Percentiles rank a stretch among this genome's conserved stretches.
These are phyloP conservation scores for Fusarium fujikuroi DNA, from an alignment of 2,329 filamentous ascomycete species.

Conservation along the genomic window DNA sequence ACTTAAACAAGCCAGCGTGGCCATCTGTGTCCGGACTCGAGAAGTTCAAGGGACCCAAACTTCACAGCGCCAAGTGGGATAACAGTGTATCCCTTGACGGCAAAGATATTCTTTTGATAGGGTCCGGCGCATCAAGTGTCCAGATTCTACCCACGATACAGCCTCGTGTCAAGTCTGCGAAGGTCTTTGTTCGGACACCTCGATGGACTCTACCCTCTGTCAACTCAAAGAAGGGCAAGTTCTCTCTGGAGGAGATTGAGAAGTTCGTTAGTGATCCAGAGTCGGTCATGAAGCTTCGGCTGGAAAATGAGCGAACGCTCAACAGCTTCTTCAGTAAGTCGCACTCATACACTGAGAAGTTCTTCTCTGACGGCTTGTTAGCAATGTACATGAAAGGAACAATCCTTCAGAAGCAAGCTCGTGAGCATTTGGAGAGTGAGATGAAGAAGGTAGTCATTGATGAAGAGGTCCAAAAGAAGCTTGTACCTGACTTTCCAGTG, in stretches of 20 bases:
- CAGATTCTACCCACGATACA: constrained; percentile 17
- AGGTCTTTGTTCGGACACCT: constrained; percentile 17
- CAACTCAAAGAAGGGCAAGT: constrained; percentile 2
- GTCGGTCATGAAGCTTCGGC: background rate
- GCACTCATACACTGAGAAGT: accelerated
- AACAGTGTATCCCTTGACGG: background rate
- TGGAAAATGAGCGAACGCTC: constrained; percentile 5
- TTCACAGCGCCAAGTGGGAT: constrained; percentile 17
- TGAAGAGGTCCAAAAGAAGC: background rate
- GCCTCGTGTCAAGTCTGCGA: background rate
- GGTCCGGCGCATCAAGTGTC: constrained; percentile 11
- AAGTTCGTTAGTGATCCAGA: background rate
- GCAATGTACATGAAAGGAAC: constrained; percentile 26
- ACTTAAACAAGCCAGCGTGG: constrained; percentile 16
- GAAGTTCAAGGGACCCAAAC: background rate
- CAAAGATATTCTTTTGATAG: constrained; percentile 11
- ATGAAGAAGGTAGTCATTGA: constrained; percentile 10
- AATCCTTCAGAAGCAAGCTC: constrained; percentile 2
- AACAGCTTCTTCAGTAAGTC: constrained; percentile 21
- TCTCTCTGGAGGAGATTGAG: background rate
- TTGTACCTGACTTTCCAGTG: constrained; percentile 11
- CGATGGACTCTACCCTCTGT: constrained; percentile 21
- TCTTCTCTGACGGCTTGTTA: background rate
- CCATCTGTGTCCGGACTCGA: constrained; percentile 1
- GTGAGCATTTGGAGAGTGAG: background rate